Evolutionary conservation across 2,329 filamentous ascomycete genomes (phyloP), one percentile per base, ranked within the genome.

Genomic region (Cercospora brassicicola): DNA sequence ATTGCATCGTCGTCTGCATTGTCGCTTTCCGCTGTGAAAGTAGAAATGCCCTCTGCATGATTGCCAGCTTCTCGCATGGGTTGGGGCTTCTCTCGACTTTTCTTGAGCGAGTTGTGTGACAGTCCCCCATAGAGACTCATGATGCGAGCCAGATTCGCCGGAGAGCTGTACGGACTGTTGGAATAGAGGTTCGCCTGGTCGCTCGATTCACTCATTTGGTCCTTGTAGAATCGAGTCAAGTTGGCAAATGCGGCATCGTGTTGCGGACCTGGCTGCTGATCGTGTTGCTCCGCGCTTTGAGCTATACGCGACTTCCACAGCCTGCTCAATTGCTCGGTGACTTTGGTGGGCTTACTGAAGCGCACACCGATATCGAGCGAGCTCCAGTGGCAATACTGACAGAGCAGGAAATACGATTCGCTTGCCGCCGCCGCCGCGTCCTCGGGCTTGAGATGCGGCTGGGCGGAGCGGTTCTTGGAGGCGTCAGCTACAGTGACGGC

Each of bases 301-400:
- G 67, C 67, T 39, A 59, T 66, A 23, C 71, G 71, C 73, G 48
- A 67, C 59, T 74, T 76, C 53, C 76, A 76, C n/a, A 74, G 63
- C 60, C 73, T 76, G 57, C 72, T 72, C 31, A 79, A 63, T 78
- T 99, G 95, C 30, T 87, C 85, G 72, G 92, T 90, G 69, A 99
- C 93, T 69, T 93, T 92, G 67, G 92, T 95, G 9, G 91, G 89
- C 74, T 94, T 77, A 75, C 94, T 92, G 77, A 99, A 96, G 75
- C 92, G 89, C 79, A 99, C 90, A 42, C 91, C 93, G 51, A 96
- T 91, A 77, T 99, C 95, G 62, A 90, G 86, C 1, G 93, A 94
- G 70, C 88, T 92, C 95, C 95, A 99, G 79, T 91, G 89, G 82
- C 95, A 99, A 80, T 96, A 96, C 62, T 89, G 88, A 82, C 95